Conservation (phyloP, 805 yeast genomes). For the Yamadazyma nakazawae region DNA sequence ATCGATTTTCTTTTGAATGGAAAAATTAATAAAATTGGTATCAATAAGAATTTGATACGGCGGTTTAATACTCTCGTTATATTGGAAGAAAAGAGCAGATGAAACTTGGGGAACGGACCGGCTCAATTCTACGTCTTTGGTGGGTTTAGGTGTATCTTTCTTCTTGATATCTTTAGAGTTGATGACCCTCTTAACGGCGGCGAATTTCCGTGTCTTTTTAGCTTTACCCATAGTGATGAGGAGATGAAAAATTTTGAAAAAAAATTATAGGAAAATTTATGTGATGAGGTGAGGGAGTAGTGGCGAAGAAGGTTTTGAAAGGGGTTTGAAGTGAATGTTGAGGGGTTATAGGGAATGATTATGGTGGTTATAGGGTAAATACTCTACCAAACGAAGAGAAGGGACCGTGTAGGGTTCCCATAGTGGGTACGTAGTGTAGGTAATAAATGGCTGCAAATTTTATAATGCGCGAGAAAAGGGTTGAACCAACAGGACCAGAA, state of each 20-base stretch:
- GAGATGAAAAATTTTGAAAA: constrained; percentile 3
- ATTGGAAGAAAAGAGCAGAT: constrained; percentile 91
- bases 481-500: too few relatives aligned
- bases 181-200: constrained; percentile 81
- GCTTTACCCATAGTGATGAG: constrained; percentile 80
- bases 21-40: constrained; percentile 95
- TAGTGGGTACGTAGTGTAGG: too few relatives aligned
- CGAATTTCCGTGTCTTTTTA: constrained; percentile 94
- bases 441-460: neutral
- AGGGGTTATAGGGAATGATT: neutral
- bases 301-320: neutral
- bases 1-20: constrained; percentile 93
- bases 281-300: neutral
- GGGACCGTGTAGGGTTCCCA: too few relatives aligned
- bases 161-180: constrained; percentile 67
- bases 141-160: constrained; percentile 38
- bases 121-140: constrained; percentile 62
- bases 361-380: neutral
- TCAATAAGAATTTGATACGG: constrained; percentile 95
- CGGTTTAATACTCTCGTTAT: constrained; percentile 91
- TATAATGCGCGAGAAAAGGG: neutral
- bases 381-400: too few relatives aligned
- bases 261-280: neutral
- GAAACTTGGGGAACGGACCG: constrained; percentile 80
- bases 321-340: neutral